Base-by-base conservation (phyloP, 2,329 filamentous ascomycete genomes). In the Fonsecaea monophora region DNA sequence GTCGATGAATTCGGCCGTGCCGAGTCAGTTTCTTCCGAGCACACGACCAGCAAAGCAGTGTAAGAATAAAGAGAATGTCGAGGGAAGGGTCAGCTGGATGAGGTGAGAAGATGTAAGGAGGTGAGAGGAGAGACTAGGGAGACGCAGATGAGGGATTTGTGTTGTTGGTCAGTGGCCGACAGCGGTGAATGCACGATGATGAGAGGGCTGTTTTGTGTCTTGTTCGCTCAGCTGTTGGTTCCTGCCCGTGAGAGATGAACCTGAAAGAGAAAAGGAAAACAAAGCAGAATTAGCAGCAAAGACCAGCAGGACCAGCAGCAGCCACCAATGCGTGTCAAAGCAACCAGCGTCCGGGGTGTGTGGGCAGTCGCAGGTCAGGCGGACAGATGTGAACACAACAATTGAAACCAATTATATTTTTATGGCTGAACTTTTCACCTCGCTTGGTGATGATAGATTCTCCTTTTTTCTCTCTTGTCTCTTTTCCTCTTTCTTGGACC, bases 21-120 rank as follows among this genome's bases (percentile, higher is more conserved):
- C 61, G 61, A 57, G 61, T 48, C 37, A 42, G 35, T 40, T 7
- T 37, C 45, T 50, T 37, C 35, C 38, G 61, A 53, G 61, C 61
- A 64, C 61, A 53, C 53, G 61, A 64, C 61, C 61, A 58, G 30
- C 50, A 62, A 37, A 18, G 9, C 1, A 15, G 50, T 34, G 18
- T 32, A 55, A 56, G 35, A 30, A 32, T 38, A 56, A 53, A 18
- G 34, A 40, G 40, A 15, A 10, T 12, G 5, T 53, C 25, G 42
- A 50, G 40, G 18, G 25, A 15, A 45, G 12, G 57, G 57, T 59
- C 57, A 50, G 57, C n/a, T 50, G 42, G 57, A 21, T 25, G 32
- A n/a, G 13, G 38, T 25, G 60, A 21, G 60, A 62, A 38, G n/a
- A 25, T 32, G 21, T 32, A 13, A 42, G 45, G 45, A 25, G 21